Percentiles rank a stretch among this genome's conserved stretches.
Conservation (phyloP, 208 protist species). For the Wallacemonas sp. region DNA sequence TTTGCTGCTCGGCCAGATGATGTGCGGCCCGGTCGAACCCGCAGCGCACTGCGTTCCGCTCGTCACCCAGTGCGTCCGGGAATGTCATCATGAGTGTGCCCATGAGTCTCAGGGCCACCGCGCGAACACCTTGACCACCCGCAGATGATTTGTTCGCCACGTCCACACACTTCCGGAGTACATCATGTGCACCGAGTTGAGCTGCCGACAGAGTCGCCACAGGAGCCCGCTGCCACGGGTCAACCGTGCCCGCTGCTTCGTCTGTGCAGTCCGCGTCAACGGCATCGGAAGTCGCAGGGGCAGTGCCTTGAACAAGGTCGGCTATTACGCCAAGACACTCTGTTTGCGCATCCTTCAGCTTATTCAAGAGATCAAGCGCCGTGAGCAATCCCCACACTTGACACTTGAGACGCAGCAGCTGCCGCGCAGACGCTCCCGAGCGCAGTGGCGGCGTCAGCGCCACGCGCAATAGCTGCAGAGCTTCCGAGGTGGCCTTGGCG, state of each 20-base stretch:
- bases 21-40: conserved; percentile 20
- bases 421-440: neutral
- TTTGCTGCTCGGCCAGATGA: conserved; percentile 7
- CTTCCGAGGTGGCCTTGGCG: neutral
- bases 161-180: conserved; percentile 23
- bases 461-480: conserved; percentile 1
- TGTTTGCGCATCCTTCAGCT: conserved; percentile 23
- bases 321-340: conserved; percentile 30
- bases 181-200: conserved; percentile 3
- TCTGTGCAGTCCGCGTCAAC: neutral
- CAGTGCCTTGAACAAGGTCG: conserved; percentile 7
- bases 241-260: too few species aligned
- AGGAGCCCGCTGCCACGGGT: too few species aligned
- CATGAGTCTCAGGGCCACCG: conserved; percentile 24
- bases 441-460: conserved; percentile 11
- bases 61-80: neutral
- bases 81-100: conserved; percentile 3
- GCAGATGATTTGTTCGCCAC: conserved; percentile 6
- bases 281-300: neutral
- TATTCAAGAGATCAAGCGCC: conserved; percentile 17
- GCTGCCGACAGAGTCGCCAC: conserved; percentile 7
- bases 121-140: conserved; percentile 16
- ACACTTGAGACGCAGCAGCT: conserved; percentile 8
- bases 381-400: conserved; percentile 13
- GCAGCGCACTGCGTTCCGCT: neutral